Percentiles rank a stretch among this genome's conserved stretches.
phyloP scores from a whole-genome alignment of 805 yeast species.

The Candida vaughaniae region DNA sequence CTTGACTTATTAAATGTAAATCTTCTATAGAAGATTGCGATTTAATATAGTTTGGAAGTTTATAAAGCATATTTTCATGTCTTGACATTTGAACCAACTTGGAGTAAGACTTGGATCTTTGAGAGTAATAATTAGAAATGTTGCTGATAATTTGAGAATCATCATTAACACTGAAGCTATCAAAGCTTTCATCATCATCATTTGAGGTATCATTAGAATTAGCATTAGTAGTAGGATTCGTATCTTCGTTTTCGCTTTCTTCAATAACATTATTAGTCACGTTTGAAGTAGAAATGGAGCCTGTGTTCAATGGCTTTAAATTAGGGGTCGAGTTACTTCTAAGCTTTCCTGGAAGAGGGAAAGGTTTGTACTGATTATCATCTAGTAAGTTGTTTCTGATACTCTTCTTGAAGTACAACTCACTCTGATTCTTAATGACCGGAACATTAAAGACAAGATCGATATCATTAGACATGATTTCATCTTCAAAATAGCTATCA shows the following conservation, averaged over 20 bases:
- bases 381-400: conserved; percentile 11
- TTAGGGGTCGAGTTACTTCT: conserved; percentile 14
- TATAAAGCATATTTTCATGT: conserved; percentile 32
- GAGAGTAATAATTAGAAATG: conserved; percentile 35
- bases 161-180: conserved; percentile 16
- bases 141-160: conserved; percentile 36
- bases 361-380: conserved; percentile 26
- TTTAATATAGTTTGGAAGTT: conserved; percentile 37
- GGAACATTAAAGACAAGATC: conserved; percentile 46
- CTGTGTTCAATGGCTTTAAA: conserved; percentile 5
- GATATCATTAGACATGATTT: conserved; percentile 34
- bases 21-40: conserved; percentile 55
- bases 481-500: conserved; percentile 42
- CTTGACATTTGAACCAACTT: conserved; percentile 31
- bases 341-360: conserved; percentile 30
- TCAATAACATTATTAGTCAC: conserved; percentile 17
- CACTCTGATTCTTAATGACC: conserved; percentile 35
- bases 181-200: conserved; percentile 5
- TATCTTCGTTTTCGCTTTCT: conserved; percentile 13
- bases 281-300: not conserved
- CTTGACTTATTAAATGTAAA: conserved; percentile 56
- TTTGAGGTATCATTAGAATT: conserved; percentile 2
- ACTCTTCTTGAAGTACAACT: conserved; percentile 23
- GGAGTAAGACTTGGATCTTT: conserved; percentile 34
- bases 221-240: not conserved